These are phyloP conservation scores for Scleromitrula shiraiana DNA, from an alignment of 2,329 filamentous ascomycete genomes.

Conservation along the genomic window DNA sequence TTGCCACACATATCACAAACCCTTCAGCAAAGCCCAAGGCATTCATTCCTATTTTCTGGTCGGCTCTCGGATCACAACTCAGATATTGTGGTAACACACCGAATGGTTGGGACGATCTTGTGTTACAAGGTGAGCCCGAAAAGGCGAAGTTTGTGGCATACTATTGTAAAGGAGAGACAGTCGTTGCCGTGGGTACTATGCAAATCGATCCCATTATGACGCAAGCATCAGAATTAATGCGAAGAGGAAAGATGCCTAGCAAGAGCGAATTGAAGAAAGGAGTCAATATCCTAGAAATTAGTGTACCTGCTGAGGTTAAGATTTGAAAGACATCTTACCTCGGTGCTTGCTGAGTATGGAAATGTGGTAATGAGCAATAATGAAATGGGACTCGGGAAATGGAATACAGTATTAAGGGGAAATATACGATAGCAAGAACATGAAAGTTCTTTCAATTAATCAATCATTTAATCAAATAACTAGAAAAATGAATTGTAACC, in stretches of 20 bases:
- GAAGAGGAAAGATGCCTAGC: slow-evolving; percentile 68
- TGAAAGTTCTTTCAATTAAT: too few species aligned
- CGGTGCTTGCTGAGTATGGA: too few species aligned
- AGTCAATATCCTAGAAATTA: slow-evolving; percentile 26
- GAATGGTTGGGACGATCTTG: slow-evolving; percentile 76
- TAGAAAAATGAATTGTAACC: too few species aligned
- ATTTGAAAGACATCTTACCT: slow-evolving; percentile 13
- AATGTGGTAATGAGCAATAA: too few species aligned
- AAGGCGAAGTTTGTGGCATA: slow-evolving; percentile 82
- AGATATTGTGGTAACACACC: slow-evolving; percentile 87
- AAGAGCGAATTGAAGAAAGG: slow-evolving; percentile 70
- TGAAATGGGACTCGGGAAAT: too few species aligned
- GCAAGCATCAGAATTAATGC: slow-evolving; percentile 80
- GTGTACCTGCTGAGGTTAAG: slow-evolving; percentile 20
- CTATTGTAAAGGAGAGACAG: slow-evolving; percentile 76
- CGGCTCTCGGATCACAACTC: slow-evolving; percentile 78
- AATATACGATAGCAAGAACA: too few species aligned
- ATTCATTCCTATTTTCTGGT: slow-evolving; percentile 97
- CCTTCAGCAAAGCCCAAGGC: slow-evolving; percentile 52
- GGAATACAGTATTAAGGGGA: too few species aligned
- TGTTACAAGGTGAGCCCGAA: slow-evolving; percentile 68
- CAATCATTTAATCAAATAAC: too few species aligned
- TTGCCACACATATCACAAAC: slow-evolving; percentile 68
- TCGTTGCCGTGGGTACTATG: slow-evolving; percentile 90
- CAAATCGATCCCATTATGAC: slow-evolving; percentile 79